Evolutionary conservation across 345 rosid species (phyloP).

Genomic region (Eucalyptus caleyi): DNA sequence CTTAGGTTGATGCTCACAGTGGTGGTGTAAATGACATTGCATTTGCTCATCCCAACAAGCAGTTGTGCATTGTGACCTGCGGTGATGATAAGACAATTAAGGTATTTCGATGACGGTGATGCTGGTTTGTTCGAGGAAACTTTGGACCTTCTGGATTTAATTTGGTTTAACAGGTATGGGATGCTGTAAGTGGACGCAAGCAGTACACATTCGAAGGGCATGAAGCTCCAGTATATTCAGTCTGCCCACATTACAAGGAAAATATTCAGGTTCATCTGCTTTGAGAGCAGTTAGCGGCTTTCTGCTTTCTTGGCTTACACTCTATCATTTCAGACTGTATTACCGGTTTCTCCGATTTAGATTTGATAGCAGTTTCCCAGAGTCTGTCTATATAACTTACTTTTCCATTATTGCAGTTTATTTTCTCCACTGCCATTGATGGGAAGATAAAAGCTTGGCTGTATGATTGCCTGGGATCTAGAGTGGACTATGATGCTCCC

Average conservation of each 20-base stretch:
- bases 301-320: not conserved
- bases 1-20: slow-evolving; percentile 56
- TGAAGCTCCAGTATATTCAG: slow-evolving; percentile 50
- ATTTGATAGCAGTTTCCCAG: not conserved
- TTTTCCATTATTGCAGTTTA: slow-evolving; percentile 35
- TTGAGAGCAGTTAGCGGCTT: not conserved
- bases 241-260: slow-evolving; percentile 39
- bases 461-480: slow-evolving; percentile 66
- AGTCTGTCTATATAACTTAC: not conserved
- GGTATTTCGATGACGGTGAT: slow-evolving; percentile 6
- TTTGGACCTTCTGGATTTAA: not conserved
- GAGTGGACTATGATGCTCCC: slow-evolving; percentile 90
- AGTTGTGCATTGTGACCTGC: slow-evolving; percentile 40
- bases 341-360: not conserved
- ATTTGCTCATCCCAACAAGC: slow-evolving; percentile 44
- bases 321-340: not conserved
- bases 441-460: slow-evolving; percentile 94
- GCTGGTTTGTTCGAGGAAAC: not conserved
- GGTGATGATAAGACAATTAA: slow-evolving; percentile 55
- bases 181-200: slow-evolving; percentile 21
- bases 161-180: slow-evolving; percentile 28
- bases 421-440: slow-evolving; percentile 82
- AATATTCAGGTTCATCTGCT: slow-evolving; percentile 21
- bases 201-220: slow-evolving; percentile 35
- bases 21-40: slow-evolving; percentile 57